These are phyloP conservation scores for Parastagonospora nodorum DNA, from an alignment of 2,329 filamentous ascomycete genomes.

Conservation along the genomic window DNA sequence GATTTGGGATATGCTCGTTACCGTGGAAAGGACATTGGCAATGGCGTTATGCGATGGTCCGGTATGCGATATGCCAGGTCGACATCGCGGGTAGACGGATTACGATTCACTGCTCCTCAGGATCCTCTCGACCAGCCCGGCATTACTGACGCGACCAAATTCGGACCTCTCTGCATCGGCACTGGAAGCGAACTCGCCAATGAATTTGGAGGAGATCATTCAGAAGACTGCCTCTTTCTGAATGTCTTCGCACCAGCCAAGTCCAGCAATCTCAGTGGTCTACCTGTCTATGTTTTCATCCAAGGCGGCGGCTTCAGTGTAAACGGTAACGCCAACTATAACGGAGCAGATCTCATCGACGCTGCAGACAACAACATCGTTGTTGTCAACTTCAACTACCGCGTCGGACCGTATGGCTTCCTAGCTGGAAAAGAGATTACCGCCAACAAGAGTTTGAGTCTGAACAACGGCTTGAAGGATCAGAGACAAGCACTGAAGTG, in stretches of 20 bases:
- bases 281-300: conserved; percentile 50
- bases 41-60: conserved; percentile 72
- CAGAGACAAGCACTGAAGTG: conserved; percentile 44
- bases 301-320: conserved; percentile 47
- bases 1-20: conserved; percentile 72
- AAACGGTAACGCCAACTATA: conserved; percentile 44
- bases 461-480: conserved; percentile 47
- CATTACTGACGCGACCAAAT: conserved; percentile 56
- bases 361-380: conserved; percentile 39
- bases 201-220: conserved; percentile 35
- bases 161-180: conserved; percentile 42
- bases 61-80: conserved; percentile 71
- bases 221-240: conserved; percentile 49
- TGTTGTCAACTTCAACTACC: conserved; percentile 49
- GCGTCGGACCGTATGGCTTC: conserved; percentile 48
- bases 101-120: conserved; percentile 68
- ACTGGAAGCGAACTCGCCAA: conserved; percentile 24
- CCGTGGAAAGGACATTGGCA: conserved; percentile 58
- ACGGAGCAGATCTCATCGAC: conserved; percentile 40
- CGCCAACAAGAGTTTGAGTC: conserved; percentile 31
- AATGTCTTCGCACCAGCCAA: conserved; percentile 46
- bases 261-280: conserved; percentile 36
- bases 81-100: conserved; percentile 35
- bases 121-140: conserved; percentile 59
- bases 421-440: conserved; percentile 39